Conservation (phyloP, 2,329 filamentous ascomycete species). For the Fusarium cyanostomum region DNA sequence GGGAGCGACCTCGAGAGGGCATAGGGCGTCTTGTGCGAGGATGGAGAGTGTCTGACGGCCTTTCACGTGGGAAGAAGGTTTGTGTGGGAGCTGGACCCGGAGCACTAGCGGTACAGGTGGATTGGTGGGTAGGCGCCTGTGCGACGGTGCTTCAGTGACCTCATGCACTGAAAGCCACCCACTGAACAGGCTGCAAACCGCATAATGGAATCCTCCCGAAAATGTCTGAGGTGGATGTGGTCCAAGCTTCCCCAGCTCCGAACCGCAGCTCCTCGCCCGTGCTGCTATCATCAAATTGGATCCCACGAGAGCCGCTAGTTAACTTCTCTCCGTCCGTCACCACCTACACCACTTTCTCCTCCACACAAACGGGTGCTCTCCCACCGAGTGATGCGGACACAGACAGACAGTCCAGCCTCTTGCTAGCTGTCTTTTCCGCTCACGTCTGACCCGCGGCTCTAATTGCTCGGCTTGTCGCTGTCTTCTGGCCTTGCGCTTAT, state of each 20-base stretch:
- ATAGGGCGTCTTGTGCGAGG: background rate
- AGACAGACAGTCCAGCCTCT: constrained; percentile 37
- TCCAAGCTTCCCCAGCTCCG: constrained; percentile 37
- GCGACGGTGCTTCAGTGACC: constrained; percentile 35
- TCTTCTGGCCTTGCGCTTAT: constrained; percentile 32
- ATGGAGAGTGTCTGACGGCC: constrained; percentile 29
- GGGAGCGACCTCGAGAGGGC: constrained; percentile 4
- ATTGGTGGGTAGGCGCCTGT: constrained; percentile 16
- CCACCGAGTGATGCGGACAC: constrained; percentile 37
- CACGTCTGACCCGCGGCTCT: constrained; percentile 11
- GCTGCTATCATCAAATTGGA: constrained; percentile 40
- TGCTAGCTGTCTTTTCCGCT: constrained; percentile 26
- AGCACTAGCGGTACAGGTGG: constrained; percentile 9
- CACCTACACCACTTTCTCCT: constrained; percentile 10
- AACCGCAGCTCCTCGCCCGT: constrained; percentile 32
- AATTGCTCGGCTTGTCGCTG: constrained; percentile 6
- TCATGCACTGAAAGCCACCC: constrained; percentile 34
- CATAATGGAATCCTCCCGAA: constrained; percentile 16
- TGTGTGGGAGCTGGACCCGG: background rate
- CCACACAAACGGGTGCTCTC: constrained; percentile 18
- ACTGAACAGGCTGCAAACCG: constrained; percentile 27
- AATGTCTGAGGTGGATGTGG: no score
- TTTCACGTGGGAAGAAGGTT: constrained; percentile 16
- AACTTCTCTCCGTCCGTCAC: constrained; percentile 38
- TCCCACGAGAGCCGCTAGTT: constrained; percentile 35